These are phyloP conservation scores for Colletotrichum ledebouriae DNA, from an alignment of 2,329 filamentous ascomycete genomes.

Conservation along the genomic window DNA sequence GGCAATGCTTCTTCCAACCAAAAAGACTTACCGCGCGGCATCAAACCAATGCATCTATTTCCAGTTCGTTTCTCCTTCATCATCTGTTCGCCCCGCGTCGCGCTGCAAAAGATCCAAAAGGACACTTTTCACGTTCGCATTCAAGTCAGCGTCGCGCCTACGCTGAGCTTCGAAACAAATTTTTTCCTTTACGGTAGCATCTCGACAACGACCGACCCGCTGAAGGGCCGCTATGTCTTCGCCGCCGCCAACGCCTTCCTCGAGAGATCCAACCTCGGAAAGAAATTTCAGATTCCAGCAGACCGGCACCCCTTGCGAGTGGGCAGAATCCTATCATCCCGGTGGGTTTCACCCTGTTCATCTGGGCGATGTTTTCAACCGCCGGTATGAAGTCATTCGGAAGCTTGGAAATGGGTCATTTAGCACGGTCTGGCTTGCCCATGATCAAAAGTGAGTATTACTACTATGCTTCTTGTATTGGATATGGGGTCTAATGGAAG, in stretches of 20 bases:
- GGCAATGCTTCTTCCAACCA: neutral
- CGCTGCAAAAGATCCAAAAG: neutral
- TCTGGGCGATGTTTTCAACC: slow-evolving; percentile 45
- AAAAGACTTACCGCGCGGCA: neutral
- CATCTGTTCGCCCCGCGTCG: neutral
- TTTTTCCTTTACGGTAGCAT: neutral
- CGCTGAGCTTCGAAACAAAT: neutral
- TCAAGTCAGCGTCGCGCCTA: neutral
- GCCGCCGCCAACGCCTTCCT: neutral
- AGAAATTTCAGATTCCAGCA: neutral
- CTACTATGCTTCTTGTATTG: no score
- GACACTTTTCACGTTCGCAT: neutral
- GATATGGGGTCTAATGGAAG: neutral
- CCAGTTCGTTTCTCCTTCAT: neutral
- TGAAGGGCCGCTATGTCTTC: slow-evolving; percentile 8
- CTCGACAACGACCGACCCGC: neutral
- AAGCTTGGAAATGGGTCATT: slow-evolving; percentile 47
- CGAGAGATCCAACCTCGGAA: neutral
- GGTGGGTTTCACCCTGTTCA: slow-evolving; percentile 46
- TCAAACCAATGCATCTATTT: neutral
- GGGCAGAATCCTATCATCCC: slow-evolving; percentile 41
- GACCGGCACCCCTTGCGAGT: slow-evolving; percentile 25
- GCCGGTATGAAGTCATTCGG: slow-evolving; percentile 45
- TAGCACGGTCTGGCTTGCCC: slow-evolving; percentile 48
- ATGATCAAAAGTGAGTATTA: slow-evolving; percentile 37